phyloP scores from a whole-genome alignment of 805 yeast genomes.

The Wickerhamiella alocasiicola region DNA sequence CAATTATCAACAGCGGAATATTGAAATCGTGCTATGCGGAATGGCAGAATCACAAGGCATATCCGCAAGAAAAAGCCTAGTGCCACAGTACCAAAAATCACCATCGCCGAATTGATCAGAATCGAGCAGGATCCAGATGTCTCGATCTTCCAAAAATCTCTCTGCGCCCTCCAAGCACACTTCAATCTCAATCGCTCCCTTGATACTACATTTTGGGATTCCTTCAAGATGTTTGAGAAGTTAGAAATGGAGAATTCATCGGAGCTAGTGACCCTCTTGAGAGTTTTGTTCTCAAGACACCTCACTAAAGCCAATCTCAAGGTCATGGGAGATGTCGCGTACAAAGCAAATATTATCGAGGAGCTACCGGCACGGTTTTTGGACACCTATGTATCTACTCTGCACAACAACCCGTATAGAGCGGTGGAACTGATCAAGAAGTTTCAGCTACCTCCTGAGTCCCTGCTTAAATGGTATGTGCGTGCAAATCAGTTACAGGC shows the following conservation, averaged over 20 bases:
- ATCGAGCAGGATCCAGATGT: background rate
- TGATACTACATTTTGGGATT: background rate
- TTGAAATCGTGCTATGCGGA: too few relatives aligned
- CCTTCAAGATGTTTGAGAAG: background rate
- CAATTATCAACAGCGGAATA: too few relatives aligned
- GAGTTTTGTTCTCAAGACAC: background rate
- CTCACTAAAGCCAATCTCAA: background rate
- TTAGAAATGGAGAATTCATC: background rate
- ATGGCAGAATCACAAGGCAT: too few relatives aligned
- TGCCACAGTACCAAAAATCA: background rate
- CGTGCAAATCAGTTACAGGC: constrained; percentile 1
- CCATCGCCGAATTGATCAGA: background rate
- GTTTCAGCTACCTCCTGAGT: background rate
- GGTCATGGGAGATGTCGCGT: constrained; percentile 1
- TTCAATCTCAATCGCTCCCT: background rate
- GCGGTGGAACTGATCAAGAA: constrained; percentile 1
- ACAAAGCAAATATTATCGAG: background rate
- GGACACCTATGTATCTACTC: background rate
- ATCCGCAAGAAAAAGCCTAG: background rate
- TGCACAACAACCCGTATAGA: background rate
- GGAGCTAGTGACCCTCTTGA: background rate
- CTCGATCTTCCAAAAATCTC: background rate
- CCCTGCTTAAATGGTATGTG: background rate
- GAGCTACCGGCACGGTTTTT: background rate
- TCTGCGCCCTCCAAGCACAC: background rate